phyloP scores from a whole-genome alignment of 768 basidiomycete genomes.

The Wakefieldia striispora region DNA sequence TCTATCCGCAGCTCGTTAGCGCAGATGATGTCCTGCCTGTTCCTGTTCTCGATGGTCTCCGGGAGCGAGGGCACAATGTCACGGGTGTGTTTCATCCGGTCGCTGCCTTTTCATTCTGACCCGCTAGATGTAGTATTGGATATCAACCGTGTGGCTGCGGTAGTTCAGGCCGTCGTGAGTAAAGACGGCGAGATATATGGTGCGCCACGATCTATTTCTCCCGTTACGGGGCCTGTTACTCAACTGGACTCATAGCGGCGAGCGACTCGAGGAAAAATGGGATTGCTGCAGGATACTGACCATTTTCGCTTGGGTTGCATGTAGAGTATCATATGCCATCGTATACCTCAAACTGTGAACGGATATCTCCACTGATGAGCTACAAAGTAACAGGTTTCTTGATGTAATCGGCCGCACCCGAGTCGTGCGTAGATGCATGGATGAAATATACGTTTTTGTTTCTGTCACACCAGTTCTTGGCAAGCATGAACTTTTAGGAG shows the following conservation, averaged over 20 bases:
- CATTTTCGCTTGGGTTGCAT: too few species aligned
- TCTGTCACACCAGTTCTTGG: too few species aligned
- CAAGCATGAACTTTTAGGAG: too few species aligned
- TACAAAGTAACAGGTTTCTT: too few species aligned
- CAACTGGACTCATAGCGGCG: slow-evolving; percentile 50
- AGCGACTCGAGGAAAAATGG: slow-evolving; percentile 93
- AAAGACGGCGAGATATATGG: slow-evolving; percentile 60
- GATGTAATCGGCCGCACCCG: too few species aligned
- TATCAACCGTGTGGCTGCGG: slow-evolving; percentile 69
- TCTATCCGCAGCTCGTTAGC: slow-evolving; percentile 64
- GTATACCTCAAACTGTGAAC: too few species aligned
- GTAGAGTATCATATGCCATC: too few species aligned
- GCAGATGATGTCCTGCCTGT: slow-evolving; percentile 61
- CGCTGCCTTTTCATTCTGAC: not conserved
- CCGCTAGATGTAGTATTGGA: slow-evolving; percentile 46
- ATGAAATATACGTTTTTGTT: too few species aligned
- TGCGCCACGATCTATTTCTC: slow-evolving; percentile 31
- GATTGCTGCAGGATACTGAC: slow-evolving; percentile 81
- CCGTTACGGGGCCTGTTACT: not conserved
- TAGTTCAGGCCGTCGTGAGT: slow-evolving; percentile 63
- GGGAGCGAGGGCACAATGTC: slow-evolving; percentile 67
- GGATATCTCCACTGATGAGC: too few species aligned
- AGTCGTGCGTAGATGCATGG: too few species aligned
- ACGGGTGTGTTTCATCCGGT: slow-evolving; percentile 42
- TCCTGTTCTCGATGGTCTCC: slow-evolving; percentile 55